Base-by-base conservation (phyloP, 83 land plant species). In the Larix sibirica region DNA sequence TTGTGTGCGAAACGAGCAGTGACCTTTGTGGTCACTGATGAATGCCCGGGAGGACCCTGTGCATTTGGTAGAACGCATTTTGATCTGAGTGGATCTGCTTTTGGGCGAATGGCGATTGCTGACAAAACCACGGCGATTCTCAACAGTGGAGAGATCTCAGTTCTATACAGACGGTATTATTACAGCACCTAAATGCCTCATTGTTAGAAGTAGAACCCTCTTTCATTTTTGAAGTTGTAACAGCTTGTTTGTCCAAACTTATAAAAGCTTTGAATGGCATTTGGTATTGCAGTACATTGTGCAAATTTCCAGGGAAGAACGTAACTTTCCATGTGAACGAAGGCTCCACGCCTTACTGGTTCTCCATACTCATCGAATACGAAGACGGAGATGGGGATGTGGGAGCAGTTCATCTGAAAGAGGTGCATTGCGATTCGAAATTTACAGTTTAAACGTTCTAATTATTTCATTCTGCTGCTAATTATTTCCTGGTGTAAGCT, bases 41-140 rank as follows among this genome's bases (percentile, higher is more conserved):
- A 94, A 83, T 95, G 90, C 85, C 96, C 93, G 23, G 93, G 96
- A 58, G 97, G 96, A 3, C 87, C 86, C 83, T 95, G 95, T 64
- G 81, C 93, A 62, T 81, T 63, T 47, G 95, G 93, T 18, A 83
- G 86, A 74, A 85, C 92, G 8, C 96, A 94, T 80, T 94, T 94
- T 83, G 96, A 95, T 78, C 86, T 95, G 60, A 95, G 97, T 81
- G 97, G 97, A 64, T 89, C 94, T 66, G 97, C 94, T 62, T 95
- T 93, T 82, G 83, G 94, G 62, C 90, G 85, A 65, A 90, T 93
- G 93, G 98, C 96, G 28, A 71, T 88, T 6, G 20, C 82, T 23
- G 94, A 93, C 33, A 62, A 79, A 18, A 73, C 74, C 24, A 62
- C 79, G 6, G 38, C 64, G 21, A 88, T 93, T 77, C 84, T 95